Evolutionary conservation across 2,329 filamentous ascomycete genomes (phyloP), one percentile per base, ranked within the genome.

Genomic region (Leptoxyphium fumago): DNA sequence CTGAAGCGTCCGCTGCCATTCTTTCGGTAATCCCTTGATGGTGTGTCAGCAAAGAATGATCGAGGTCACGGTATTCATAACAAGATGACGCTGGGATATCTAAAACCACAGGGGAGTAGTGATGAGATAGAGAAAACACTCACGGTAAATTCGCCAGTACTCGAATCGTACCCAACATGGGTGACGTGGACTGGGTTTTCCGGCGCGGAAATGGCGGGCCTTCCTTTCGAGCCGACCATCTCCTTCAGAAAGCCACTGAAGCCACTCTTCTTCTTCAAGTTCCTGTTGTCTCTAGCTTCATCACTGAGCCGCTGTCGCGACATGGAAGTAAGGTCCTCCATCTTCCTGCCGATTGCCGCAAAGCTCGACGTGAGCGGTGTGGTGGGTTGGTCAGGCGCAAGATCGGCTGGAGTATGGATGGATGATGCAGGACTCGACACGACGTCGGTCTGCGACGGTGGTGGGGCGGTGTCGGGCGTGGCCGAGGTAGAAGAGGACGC

Each of bases 151-250:
- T 94, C 85, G 52, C 91, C 91, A 2, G 91, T 96, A 57, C 84
- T 76, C 66, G 91, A 94, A 65, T 98, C 89, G 63, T 94, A 95
- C 55, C 89, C 89, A 52, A 98, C 91, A 64, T 98, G 91, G 45
- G 89, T 96, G 56, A 98, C 85, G 66, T 96, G 91, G 47, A 96
- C 87, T 41, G 91, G 91, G 57, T 98, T 96, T 64, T 94, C 88
- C 44, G 91, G 91, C 32, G 87, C 85, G n/a, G 91, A 96, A 56
- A 98, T 98, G 63, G 89, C 78, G 40, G 91, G 86, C 51, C 87
- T 85, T 64, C 88, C 84, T 43, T 84, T 87, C 30, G 87, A 89
- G 52, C 84, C 83, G 46, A 93, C 79, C 59, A 80, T 69, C 61
- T 81, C 89, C 62, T 80, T 89, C 70, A 94, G 80, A 57, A 94